These are phyloP conservation scores for Artomyces pyxidatus DNA, from an alignment of 768 basidiomycete genomes.

Conservation along the genomic window DNA sequence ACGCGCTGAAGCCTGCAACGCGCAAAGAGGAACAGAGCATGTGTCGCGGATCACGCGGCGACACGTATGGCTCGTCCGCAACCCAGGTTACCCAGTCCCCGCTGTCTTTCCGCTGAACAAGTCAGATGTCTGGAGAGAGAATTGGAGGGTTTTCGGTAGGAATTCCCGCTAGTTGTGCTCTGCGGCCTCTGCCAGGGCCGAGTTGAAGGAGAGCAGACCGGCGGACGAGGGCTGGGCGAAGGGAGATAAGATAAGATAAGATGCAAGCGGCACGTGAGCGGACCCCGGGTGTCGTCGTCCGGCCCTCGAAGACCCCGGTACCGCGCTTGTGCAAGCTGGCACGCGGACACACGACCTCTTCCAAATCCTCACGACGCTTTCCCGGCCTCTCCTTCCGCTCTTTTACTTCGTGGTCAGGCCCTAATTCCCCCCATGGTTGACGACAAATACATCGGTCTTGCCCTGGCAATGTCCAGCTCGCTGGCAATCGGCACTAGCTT, in stretches of 20 bases:
- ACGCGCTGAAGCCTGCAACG: conserved; percentile 8
- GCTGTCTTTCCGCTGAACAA: background rate
- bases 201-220: no score
- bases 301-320: no score
- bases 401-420: background rate
- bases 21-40: background rate
- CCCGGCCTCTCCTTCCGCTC: background rate
- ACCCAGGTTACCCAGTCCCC: background rate
- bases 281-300: no score
- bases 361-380: background rate
- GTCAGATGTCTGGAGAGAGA: background rate
- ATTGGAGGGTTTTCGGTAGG: background rate
- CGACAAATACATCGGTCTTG: conserved; percentile 93
- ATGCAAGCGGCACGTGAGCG: background rate
- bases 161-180: background rate
- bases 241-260: conserved; percentile 9
- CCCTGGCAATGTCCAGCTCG: conserved; percentile 78
- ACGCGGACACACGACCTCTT: no score
- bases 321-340: no score
- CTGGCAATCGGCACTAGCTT: conserved; percentile 91
- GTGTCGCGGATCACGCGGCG: background rate
- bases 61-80: background rate
- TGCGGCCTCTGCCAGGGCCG: background rate
- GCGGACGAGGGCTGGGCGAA: no score
- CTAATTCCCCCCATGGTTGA: conserved; percentile 49